A percentile compares a stretch with the other conserved stretches of the same genome.
phyloP scores from a whole-genome alignment of 495 filamentous ascomycete genomes.

The Tuber calosporum region DNA sequence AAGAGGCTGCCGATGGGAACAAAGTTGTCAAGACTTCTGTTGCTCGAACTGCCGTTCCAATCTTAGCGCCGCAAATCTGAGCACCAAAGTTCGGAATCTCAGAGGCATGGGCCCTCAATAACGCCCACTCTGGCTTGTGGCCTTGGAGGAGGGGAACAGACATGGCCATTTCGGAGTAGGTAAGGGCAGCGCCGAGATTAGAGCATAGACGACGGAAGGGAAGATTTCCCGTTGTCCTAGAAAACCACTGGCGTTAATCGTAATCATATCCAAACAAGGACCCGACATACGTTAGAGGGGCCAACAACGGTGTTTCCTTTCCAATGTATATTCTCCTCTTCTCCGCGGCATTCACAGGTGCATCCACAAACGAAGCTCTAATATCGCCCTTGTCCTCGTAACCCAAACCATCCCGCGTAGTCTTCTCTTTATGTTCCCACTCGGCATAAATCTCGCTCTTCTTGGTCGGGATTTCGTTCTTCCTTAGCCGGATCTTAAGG shows the following conservation, averaged over 20 bases:
- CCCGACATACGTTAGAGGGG: conserved; percentile 54
- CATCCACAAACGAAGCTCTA: conserved; percentile 69
- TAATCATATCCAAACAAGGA: background rate
- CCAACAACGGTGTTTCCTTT: conserved; percentile 80
- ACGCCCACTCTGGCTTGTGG: conserved; percentile 82
- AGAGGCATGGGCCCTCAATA: conserved; percentile 80
- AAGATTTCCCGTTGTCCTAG: conserved; percentile 90
- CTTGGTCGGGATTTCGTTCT: conserved; percentile 56
- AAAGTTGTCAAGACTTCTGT: conserved; percentile 70
- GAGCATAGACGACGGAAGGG: conserved; percentile 92
- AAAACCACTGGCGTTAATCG: conserved; percentile 1
- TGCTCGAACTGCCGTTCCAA: conserved; percentile 77
- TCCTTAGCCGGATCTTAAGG: conserved; percentile 62
- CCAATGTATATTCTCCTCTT: conserved; percentile 91
- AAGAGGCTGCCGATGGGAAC: conserved; percentile 53
- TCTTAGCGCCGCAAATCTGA: conserved; percentile 83
- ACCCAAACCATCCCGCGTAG: conserved; percentile 45
- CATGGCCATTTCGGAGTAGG: conserved; percentile 98
- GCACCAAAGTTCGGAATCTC: conserved; percentile 81
- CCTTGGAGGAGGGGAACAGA: conserved; percentile 85
- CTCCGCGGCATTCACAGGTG: conserved; percentile 81
- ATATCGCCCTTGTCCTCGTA: conserved; percentile 53
- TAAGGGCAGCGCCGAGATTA: conserved; percentile 80
- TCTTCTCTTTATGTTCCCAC: conserved; percentile 61
- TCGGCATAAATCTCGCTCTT: conserved; percentile 68